phyloP scores from a whole-genome alignment of 2,329 filamentous ascomycete species.

The Aspergillus fischeri region DNA sequence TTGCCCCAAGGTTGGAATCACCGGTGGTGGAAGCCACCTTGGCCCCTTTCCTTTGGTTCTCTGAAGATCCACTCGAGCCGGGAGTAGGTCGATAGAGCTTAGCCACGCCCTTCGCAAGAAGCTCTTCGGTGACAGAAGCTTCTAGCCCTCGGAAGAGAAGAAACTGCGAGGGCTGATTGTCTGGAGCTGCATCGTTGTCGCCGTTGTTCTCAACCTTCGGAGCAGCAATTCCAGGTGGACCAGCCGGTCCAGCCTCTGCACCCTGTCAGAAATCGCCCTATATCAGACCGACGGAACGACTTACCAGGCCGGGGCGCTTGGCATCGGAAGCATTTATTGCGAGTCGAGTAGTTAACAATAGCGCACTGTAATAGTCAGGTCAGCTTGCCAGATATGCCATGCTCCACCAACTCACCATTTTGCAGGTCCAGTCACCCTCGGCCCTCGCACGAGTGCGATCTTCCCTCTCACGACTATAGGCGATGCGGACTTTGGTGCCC shows the following conservation, averaged over 20 bases:
- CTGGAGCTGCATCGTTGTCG: constrained; percentile 52
- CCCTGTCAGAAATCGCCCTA: constrained; percentile 10
- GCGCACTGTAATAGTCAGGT: constrained; percentile 43
- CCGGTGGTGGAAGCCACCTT: constrained; percentile 55
- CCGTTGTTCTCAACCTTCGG: constrained; percentile 48
- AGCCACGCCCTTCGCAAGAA: constrained; percentile 67
- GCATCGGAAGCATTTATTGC: constrained; percentile 56
- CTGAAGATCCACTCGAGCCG: constrained; percentile 32
- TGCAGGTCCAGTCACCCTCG: constrained; percentile 56
- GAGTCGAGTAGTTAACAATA: constrained; percentile 54
- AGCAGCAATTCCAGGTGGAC: constrained; percentile 35
- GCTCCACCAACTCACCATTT: constrained; percentile 38
- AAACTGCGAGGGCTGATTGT: constrained; percentile 66
- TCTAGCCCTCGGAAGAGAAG: constrained; percentile 70
- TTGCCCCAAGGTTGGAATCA: constrained; percentile 63
- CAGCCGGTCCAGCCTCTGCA: constrained; percentile 24
- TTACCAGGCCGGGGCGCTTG: constrained; percentile 52
- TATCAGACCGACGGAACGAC: constrained; percentile 14
- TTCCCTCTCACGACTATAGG: constrained; percentile 51
- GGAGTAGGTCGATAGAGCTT: constrained; percentile 62
- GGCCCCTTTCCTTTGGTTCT: constrained; percentile 42
- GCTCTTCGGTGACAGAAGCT: constrained; percentile 65
- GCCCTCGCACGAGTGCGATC: constrained; percentile 45
- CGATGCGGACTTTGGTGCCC: constrained; percentile 47
- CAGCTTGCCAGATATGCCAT: not conserved